These are phyloP conservation scores for Saitozyma podzolica DNA, from an alignment of 768 basidiomycete species.

Conservation along the genomic window DNA sequence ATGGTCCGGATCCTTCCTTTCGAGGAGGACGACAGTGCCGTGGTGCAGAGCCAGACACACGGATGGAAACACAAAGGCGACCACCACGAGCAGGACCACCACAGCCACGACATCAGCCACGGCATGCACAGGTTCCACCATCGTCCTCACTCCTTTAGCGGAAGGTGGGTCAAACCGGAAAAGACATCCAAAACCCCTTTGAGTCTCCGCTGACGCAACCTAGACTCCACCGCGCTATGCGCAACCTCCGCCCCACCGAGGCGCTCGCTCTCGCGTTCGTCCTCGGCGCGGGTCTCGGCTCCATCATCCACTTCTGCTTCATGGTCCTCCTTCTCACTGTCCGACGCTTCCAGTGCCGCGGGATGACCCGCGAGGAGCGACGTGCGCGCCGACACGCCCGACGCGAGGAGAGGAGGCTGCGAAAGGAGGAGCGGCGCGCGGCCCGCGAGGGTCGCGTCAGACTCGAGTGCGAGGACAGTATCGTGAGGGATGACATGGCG, in stretches of 20 bases:
- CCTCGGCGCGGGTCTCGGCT: constrained; percentile 40
- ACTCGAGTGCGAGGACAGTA: constrained; percentile 16
- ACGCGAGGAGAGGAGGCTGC: constrained; percentile 1
- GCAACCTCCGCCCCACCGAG: constrained; percentile 28
- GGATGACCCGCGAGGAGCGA: constrained; percentile 10
- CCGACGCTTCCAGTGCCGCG: constrained; percentile 18
- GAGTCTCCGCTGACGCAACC: neutral
- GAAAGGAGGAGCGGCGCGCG: constrained; percentile 5
- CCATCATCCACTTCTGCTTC: constrained; percentile 39
- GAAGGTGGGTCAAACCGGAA: constrained; percentile 8
- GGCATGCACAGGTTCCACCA: constrained; percentile 4
- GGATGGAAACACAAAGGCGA: too few species aligned
- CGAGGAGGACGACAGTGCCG: constrained; percentile 5
- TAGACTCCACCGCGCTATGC: constrained; percentile 33
- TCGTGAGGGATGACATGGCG: constrained; percentile 37
- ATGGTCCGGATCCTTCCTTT: constrained; percentile 14
- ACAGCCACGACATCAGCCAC: too few species aligned
- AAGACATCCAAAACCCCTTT: neutral
- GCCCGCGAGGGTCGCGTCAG: constrained; percentile 1
- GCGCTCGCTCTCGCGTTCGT: constrained; percentile 35
- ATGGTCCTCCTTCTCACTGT: constrained; percentile 33
- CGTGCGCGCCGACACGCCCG: neutral
- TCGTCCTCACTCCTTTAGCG: constrained; percentile 5
- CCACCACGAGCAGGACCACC: too few species aligned
- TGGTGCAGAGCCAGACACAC: too few species aligned